Evolutionary conservation across 345 rosid genomes (phyloP).

Genomic region (Eucalyptus shirleyi): DNA sequence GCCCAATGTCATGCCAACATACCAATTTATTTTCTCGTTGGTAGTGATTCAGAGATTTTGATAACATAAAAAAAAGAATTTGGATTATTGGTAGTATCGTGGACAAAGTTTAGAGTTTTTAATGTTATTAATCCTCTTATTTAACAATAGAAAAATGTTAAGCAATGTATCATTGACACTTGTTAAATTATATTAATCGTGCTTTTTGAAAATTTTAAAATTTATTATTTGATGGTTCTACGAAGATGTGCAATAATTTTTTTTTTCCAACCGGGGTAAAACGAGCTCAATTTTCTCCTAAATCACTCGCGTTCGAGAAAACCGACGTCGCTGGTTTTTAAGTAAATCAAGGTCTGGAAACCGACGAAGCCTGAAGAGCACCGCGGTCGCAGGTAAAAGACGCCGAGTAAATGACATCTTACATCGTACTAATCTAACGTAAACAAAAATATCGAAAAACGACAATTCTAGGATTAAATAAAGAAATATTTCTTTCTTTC

Average conservation of each 20-base stretch:
- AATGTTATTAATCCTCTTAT: not conserved
- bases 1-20: not conserved
- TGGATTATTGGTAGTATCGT: fast-evolving
- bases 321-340: not conserved
- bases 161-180: fast-evolving
- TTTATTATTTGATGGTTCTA: not conserved
- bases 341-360: not conserved
- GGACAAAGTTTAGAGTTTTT: not conserved
- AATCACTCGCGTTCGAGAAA: not conserved
- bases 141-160: not conserved
- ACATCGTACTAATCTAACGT: not conserved
- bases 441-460: not conserved
- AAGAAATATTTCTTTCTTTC: not conserved
- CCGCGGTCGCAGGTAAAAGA: not conserved
- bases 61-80: not conserved
- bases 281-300: not conserved
- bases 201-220: not conserved
- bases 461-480: not conserved
- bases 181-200: not conserved
- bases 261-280: not conserved
- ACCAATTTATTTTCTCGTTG: not conserved
- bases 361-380: not conserved
- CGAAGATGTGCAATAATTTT: not conserved
- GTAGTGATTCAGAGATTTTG: not conserved
- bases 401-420: not conserved